Evolutionary conservation across 1,284 basidiomycete genomes (phyloP), one percentile per base, ranked within the genome.

Genomic region (Stygiomarasmius scandens): DNA sequence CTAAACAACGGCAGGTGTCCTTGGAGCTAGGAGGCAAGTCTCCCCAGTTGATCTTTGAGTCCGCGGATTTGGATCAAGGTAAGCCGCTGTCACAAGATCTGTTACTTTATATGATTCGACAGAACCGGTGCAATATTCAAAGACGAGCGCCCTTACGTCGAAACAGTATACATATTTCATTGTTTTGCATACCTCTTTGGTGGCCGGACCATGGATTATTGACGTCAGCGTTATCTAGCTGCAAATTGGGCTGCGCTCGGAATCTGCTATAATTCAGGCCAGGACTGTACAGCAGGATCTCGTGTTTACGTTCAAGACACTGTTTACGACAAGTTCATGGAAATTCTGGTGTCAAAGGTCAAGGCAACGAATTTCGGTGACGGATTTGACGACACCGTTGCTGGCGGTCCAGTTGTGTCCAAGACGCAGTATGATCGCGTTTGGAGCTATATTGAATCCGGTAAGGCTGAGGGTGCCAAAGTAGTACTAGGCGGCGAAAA

Each of bases 21-120:
- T 82, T 98, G 61, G 96, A 98, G 74, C 86, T 98, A 29, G 95
- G 95, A 52, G 95, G 95, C 51, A 98, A 98, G 77, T 93, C 92
- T n/a, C 94, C 95, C 43, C 92, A 95, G 71, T 77, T 93, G 60
- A 74, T 93, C 59, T 93, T 93, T 65, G 87, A 92, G 68, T 90
- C 89, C 54, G 90, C 90, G 52, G 86, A 93, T 70, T 72, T 92
- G 58, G 90, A 96, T 56, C 89, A 96, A 78, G 91, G 86, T 85
- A 52, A 61, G 76, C 64, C 51, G 41, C 49, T n/a, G n/a, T n/a
- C n/a, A n/a, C n/a, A n/a, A n/a, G n/a, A n/a, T n/a, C n/a, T n/a
- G n/a, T n/a, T n/a, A n/a, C n/a, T n/a, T n/a, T n/a, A n/a, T n/a
- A n/a, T n/a, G n/a, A n/a, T n/a, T n/a, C n/a, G n/a, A n/a, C n/a